Conservation (phyloP, 306 rosid species). For the Rosa chinensis region DNA sequence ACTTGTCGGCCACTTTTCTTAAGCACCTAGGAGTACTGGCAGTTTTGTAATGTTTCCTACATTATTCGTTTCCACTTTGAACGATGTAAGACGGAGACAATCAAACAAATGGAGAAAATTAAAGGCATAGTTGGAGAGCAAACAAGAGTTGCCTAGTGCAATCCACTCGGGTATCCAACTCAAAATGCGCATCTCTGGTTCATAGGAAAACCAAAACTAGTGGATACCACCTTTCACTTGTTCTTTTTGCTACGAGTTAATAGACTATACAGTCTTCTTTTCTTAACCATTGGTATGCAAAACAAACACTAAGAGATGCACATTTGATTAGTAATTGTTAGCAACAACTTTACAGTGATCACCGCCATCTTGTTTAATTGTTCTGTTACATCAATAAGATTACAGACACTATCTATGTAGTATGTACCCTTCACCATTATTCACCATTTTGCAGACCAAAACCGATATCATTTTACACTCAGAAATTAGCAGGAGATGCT, state of each 20-base stretch:
- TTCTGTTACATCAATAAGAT: neutral
- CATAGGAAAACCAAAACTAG: neutral
- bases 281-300: neutral
- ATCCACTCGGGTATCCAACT: neutral
- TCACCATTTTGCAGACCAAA: neutral
- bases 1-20: too few relatives aligned
- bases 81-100: too few relatives aligned
- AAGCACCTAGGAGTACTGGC: too few relatives aligned
- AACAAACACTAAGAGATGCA: neutral
- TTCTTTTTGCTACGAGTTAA: neutral
- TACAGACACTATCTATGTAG: neutral
- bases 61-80: too few relatives aligned
- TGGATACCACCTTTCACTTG: neutral
- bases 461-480: neutral
- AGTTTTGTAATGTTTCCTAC: neutral
- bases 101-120: too few relatives aligned
- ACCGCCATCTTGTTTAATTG: neutral
- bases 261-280: neutral
- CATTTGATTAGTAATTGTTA: neutral
- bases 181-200: neutral
- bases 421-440: neutral
- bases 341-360: neutral
- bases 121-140: too few relatives aligned
- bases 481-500: neutral
- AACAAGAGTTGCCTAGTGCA: neutral